A percentile compares a stretch with the other conserved stretches of the same genome.
Evolutionary conservation across 306 rosid genomes (phyloP).

Genomic region (Vigna nakashimae): DNA sequence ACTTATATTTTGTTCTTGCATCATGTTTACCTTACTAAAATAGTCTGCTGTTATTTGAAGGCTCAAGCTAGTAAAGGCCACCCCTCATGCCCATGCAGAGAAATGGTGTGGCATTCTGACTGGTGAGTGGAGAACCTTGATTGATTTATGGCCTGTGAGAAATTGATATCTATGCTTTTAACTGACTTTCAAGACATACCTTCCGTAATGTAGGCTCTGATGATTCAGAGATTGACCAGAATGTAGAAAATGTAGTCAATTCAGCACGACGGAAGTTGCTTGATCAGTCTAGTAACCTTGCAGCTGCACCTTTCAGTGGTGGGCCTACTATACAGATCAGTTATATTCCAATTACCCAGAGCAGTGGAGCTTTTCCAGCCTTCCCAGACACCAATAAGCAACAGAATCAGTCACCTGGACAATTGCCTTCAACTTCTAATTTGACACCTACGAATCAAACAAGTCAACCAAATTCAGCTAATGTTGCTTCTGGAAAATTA

Average conservation of each 20-base stretch:
- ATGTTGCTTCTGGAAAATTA: conserved; percentile 42
- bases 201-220: conserved; percentile 58
- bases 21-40: conserved; percentile 40
- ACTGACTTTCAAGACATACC: conserved; percentile 28
- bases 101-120: conserved; percentile 43
- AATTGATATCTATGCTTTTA: conserved; percentile 27
- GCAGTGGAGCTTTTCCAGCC: conserved; percentile 91
- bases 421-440: conserved; percentile 41
- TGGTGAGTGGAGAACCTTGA: conserved; percentile 60
- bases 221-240: conserved; percentile 40
- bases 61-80: conserved; percentile 51
- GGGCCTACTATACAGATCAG: conserved; percentile 48
- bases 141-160: conserved; percentile 38
- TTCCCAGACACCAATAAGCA: conserved; percentile 53
- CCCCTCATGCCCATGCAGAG: conserved; percentile 42
- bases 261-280: conserved; percentile 75
- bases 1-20: conserved; percentile 28
- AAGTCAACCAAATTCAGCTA: conserved; percentile 39
- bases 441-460: conserved; percentile 32
- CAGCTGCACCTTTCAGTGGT: conserved; percentile 66
- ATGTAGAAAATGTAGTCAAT: conserved; percentile 41
- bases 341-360: conserved; percentile 62
- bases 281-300: conserved; percentile 74
- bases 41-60: conserved; percentile 54
- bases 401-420: conserved; percentile 45